phyloP scores from a whole-genome alignment of 2,329 filamentous ascomycete species.

The Acephala macrosclerotiorum region DNA sequence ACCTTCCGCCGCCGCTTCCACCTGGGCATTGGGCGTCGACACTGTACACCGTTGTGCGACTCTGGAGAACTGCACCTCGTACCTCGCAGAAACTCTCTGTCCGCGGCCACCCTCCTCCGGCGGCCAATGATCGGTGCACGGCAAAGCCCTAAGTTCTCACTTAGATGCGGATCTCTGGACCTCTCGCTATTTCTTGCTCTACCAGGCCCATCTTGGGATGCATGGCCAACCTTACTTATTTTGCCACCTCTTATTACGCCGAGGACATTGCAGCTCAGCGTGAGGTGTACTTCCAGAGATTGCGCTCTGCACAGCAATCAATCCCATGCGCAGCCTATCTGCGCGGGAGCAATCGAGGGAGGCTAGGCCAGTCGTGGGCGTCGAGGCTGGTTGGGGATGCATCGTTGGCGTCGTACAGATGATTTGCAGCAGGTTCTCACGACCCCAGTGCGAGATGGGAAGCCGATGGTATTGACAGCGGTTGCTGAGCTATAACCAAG shows the following conservation, averaged over 20 bases:
- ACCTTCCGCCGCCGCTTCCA: neutral
- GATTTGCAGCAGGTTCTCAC: constrained; percentile 25
- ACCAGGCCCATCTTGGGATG: neutral
- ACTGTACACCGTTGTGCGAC: neutral
- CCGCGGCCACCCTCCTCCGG: neutral
- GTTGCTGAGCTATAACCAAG: constrained; percentile 23
- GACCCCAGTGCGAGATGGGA: constrained; percentile 15
- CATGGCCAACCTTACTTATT: neutral
- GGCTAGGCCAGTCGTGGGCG: neutral
- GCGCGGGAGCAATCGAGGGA: neutral
- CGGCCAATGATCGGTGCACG: neutral
- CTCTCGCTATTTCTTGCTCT: neutral
- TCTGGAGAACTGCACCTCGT: neutral
- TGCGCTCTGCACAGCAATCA: constrained; percentile 3
- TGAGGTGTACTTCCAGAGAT: neutral
- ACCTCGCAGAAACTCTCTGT: neutral
- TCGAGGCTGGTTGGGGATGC: neutral
- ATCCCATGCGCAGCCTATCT: constrained; percentile 4
- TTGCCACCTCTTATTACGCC: constrained; percentile 5
- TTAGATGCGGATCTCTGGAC: neutral
- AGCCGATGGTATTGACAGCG: constrained; percentile 28
- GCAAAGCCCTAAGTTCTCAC: no score
- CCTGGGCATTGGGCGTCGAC: neutral
- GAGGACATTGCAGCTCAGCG: neutral
- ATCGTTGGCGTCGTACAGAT: constrained; percentile 19